phyloP scores from a whole-genome alignment of 1,284 basidiomycete genomes.

The Cryptococcus deneoformans region DNA sequence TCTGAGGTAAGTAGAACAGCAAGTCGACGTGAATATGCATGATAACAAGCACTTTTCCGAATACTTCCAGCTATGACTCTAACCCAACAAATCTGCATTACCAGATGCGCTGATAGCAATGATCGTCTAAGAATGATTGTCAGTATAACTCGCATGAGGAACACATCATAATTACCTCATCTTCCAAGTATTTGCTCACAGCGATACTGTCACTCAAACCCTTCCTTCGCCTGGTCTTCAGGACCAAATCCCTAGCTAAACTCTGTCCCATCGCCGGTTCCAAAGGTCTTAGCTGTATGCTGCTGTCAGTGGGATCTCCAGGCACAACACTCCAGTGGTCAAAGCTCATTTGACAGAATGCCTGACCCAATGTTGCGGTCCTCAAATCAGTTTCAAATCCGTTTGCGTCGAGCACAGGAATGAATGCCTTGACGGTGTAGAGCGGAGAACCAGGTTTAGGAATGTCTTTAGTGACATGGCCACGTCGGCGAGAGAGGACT shows the following conservation, averaged over 20 bases:
- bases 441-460: constrained; percentile 97
- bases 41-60: too few relatives aligned
- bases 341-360: constrained; percentile 93
- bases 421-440: constrained; percentile 95
- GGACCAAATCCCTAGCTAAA: constrained; percentile 83
- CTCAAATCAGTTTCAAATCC: constrained; percentile 98
- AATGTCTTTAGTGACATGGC: constrained; percentile 96
- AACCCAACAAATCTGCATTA: constrained; percentile 78
- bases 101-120: constrained; percentile 85
- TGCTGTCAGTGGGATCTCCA: constrained; percentile 96
- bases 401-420: constrained; percentile 97
- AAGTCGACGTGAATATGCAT: too few relatives aligned
- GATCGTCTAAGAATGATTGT: constrained; percentile 24
- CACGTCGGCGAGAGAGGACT: constrained; percentile 90
- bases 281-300: constrained; percentile 89
- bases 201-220: constrained; percentile 91
- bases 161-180: constrained; percentile 56
- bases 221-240: constrained; percentile 95
- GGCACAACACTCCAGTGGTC: constrained; percentile 99
- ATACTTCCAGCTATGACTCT: constrained; percentile 4
- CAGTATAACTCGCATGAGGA: neutral
- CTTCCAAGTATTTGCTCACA: constrained; percentile 90
- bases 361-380: constrained; percentile 96
- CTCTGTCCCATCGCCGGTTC: constrained; percentile 96
- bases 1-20: too few relatives aligned